phyloP scores from a whole-genome alignment of 371 early-diverging fungal species.

The Paraphysoderma sedebokerense region DNA sequence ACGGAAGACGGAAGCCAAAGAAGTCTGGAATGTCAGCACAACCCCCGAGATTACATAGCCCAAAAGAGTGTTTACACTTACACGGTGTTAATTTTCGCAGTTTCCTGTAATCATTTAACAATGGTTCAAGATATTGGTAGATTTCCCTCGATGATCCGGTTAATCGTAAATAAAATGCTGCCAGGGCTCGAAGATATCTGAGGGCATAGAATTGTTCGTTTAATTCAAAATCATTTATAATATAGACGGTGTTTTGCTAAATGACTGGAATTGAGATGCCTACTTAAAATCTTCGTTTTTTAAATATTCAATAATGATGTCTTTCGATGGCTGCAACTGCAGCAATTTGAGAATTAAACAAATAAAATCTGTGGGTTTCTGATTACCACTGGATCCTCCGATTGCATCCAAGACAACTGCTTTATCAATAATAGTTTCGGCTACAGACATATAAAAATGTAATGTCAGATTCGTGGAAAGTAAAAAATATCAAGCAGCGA shows the following conservation, averaged over 20 bases:
- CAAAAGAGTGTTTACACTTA: constrained; percentile 15
- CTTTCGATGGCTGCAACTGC: constrained; percentile 73
- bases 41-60: not conserved
- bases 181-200: constrained; percentile 73
- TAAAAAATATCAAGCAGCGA: not conserved
- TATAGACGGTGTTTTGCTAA: not conserved
- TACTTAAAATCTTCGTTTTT: constrained; percentile 61
- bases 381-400: constrained; percentile 73
- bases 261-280: not conserved
- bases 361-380: constrained; percentile 76
- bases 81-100: constrained; percentile 40
- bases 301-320: constrained; percentile 65
- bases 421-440: constrained; percentile 75
- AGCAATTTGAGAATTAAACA: constrained; percentile 75
- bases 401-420: constrained; percentile 58
- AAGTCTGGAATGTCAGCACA: not conserved
- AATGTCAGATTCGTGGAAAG: not conserved
- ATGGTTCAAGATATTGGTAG: constrained; percentile 69
- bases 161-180: constrained; percentile 72
- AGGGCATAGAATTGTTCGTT: not conserved
- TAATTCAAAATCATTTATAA: not conserved
- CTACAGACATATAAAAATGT: constrained; percentile 15
- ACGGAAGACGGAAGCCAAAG: not conserved
- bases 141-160: constrained; percentile 57
- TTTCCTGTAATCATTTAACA: constrained; percentile 72